Conservation (phyloP, 805 yeast genomes). For the Pichia ethanolica region DNA sequence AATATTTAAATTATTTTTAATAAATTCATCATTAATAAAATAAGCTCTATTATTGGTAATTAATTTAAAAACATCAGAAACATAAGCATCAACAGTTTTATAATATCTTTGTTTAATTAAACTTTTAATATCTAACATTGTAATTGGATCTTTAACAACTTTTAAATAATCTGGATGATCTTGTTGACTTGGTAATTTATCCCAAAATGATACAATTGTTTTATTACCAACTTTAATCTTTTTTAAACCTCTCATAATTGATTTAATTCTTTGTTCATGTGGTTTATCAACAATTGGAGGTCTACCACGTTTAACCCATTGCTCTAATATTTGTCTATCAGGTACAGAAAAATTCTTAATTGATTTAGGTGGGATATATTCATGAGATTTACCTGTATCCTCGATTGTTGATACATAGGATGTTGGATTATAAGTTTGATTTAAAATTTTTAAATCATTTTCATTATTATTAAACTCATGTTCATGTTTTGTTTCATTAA, state of each 20-base stretch:
- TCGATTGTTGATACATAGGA: slow-evolving; percentile 23
- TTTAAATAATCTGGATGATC: slow-evolving; percentile 48
- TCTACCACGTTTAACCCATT: slow-evolving; percentile 71
- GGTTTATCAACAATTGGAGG: slow-evolving; percentile 91
- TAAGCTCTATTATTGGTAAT: slow-evolving; percentile 65
- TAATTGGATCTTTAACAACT: slow-evolving; percentile 50
- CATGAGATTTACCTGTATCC: slow-evolving; percentile 19
- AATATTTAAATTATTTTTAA: slow-evolving; percentile 51
- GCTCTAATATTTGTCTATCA: slow-evolving; percentile 23
- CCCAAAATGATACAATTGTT: slow-evolving; percentile 47
- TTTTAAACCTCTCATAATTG: slow-evolving; percentile 73
- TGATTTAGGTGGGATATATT: slow-evolving; percentile 23
- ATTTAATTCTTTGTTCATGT: slow-evolving; percentile 85
- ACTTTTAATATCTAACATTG: slow-evolving; percentile 67
- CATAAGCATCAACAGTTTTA: slow-evolving; percentile 63
- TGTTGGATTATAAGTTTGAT: slow-evolving; percentile 22
- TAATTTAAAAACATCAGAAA: slow-evolving; percentile 69
- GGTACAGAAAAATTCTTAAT: slow-evolving; percentile 12
- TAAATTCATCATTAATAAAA: slow-evolving; percentile 49
- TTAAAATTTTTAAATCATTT: slow-evolving; percentile 9
- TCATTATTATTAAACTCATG: slow-evolving; percentile 10
- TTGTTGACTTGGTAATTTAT: slow-evolving; percentile 69
- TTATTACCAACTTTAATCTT: slow-evolving; percentile 57
- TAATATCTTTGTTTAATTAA: slow-evolving; percentile 83
- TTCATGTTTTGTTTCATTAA: slow-evolving; percentile 12